Base-by-base conservation (phyloP, 2,329 filamentous ascomycete genomes). In the Teratosphaeria pseudoeucalypti region DNA sequence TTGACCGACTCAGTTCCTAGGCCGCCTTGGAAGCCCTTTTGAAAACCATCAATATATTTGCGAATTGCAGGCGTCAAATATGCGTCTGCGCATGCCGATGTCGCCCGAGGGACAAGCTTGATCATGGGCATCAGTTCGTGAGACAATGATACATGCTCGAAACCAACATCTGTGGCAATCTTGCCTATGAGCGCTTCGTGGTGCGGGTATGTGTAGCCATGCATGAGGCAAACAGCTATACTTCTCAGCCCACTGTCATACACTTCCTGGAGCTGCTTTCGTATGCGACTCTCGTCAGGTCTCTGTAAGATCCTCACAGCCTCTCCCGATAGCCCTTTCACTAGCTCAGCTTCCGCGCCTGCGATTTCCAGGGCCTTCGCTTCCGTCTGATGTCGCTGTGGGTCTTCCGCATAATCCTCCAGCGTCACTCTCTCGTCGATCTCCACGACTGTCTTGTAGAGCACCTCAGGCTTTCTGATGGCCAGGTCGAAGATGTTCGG, bases 381-480 rank as follows among this genome's bases (percentile, higher is more conserved):
- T 9, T 84, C 76, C 0, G 85, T 85, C 58, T 81, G 76, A 27
- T 75, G 77, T 58, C 89, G 79, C 67, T 82, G 79, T 0, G 91
- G 92, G 69, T 96, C 89, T 74, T 96, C 92, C 0, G 90, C 89
- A 67, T 95, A 96, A 70, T 95, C 90, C 71, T 96, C 91, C 11
- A 96, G 76, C 0, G 92, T 96, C 3, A 96, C 90, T 43, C 92
- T 81, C 79, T 96, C 92, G 62, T 95, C 88, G 52, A 96, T 81
- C 76, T 96, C 92, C n/a, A 96, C 79, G 0, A 96, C 90, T 55
- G 79, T 80, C 69, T 90, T 85, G 71, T 96, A 96, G 6, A 96
- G 77, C 7, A 95, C 88, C 65, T 95, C 90, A 0, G 92, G 91
- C 71, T 92, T 91, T 65, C 82, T 80, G 66, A 96, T 95, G 19